These are phyloP conservation scores for Penicillium corylophilum DNA, from an alignment of 2,329 filamentous ascomycete genomes.

Conservation along the genomic window DNA sequence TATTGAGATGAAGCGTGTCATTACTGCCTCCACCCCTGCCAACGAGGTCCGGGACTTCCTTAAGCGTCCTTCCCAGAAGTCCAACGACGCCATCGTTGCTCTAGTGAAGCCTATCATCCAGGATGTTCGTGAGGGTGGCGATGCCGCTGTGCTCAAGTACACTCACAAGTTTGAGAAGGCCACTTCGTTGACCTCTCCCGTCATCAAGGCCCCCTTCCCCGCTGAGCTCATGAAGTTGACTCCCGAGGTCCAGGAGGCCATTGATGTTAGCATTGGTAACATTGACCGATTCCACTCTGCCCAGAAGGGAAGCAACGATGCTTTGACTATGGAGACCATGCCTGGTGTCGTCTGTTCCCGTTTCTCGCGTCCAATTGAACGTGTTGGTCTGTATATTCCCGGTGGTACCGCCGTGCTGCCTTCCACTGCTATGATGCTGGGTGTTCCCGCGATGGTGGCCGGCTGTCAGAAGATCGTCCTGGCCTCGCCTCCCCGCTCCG, in stretches of 20 bases:
- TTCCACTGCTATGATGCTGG: constrained; percentile 95
- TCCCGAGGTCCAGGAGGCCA: constrained; percentile 82
- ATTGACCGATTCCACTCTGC: constrained; percentile 92
- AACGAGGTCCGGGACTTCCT: constrained; percentile 71
- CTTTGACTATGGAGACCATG: constrained; percentile 92
- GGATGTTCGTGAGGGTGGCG: constrained; percentile 77
- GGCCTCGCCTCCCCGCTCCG: constrained; percentile 83
- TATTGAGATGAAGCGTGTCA: constrained; percentile 80
- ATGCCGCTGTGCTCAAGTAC: constrained; percentile 84
- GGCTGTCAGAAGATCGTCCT: constrained; percentile 94
- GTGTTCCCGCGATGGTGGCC: constrained; percentile 95
- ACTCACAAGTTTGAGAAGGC: constrained; percentile 99
- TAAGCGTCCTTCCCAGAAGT: constrained; percentile 88
- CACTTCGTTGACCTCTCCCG: constrained; percentile 82
- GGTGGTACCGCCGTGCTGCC: constrained; percentile 96
- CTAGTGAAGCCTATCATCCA: constrained; percentile 91
- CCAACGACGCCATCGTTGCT: constrained; percentile 87
- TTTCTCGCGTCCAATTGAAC: constrained; percentile 87
- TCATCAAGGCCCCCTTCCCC: constrained; percentile 86
- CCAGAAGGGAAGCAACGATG: constrained; percentile 74
- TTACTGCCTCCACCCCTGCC: constrained; percentile 63
- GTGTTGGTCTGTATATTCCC: constrained; percentile 94
- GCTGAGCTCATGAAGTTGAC: constrained; percentile 79
- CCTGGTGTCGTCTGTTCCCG: constrained; percentile 92
- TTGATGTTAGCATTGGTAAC: constrained; percentile 90